Conservation (phyloP, 1,284 basidiomycete species). For the Leucoagaricus sp. region DNA sequence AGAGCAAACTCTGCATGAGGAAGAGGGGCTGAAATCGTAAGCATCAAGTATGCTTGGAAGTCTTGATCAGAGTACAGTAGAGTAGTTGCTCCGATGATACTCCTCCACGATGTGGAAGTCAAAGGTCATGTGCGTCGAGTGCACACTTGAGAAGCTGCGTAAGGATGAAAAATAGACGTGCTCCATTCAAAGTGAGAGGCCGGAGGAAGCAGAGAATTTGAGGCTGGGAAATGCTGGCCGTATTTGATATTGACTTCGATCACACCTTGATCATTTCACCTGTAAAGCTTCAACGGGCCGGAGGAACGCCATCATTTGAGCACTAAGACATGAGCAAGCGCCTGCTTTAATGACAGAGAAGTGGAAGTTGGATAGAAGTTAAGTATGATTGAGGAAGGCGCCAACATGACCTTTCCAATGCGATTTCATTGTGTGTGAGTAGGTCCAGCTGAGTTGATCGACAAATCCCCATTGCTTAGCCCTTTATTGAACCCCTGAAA, state of each 20-base stretch:
- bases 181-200: constrained; percentile 3
- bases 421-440: background rate
- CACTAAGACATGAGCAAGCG: no score
- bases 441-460: constrained; percentile 8
- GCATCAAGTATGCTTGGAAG: background rate
- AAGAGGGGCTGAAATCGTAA: background rate
- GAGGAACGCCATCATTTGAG: background rate
- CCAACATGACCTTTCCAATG: background rate
- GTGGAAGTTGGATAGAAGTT: background rate
- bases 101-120: background rate
- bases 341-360: background rate
- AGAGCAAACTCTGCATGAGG: no score
- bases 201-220: background rate
- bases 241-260: constrained; percentile 1
- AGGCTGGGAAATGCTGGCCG: constrained; percentile 1
- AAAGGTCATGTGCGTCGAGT: constrained; percentile 4
- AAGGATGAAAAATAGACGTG: constrained; percentile 2
- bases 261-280: constrained; percentile 16
- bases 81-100: constrained; percentile 1
- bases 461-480: constrained; percentile 26
- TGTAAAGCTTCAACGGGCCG: background rate
- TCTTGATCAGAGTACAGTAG: background rate
- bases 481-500: constrained; percentile 69
- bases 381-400: background rate
- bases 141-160: background rate